Evolutionary conservation across 768 basidiomycete genomes (phyloP).

Genomic region (Lepiota brunneoincarnata): DNA sequence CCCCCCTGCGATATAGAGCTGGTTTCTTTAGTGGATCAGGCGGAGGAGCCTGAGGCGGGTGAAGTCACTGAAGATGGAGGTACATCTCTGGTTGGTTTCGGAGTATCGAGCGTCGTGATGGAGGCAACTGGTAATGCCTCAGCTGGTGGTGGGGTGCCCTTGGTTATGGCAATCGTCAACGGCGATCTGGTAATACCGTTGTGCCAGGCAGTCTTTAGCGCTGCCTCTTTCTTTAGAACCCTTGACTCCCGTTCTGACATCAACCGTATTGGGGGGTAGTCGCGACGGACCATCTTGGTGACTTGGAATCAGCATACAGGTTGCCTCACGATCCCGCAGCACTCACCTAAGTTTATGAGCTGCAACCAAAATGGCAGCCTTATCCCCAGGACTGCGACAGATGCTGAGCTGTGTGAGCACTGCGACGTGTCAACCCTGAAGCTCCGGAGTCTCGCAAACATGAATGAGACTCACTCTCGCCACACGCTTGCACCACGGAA

Average conservation of each 20-base stretch:
- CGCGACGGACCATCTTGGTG: slow-evolving; percentile 68
- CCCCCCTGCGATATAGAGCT: background rate
- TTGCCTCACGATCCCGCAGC: background rate
- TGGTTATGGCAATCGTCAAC: background rate
- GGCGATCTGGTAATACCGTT: background rate
- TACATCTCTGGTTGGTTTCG: background rate
- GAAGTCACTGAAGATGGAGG: background rate
- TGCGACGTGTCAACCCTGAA: slow-evolving; percentile 9
- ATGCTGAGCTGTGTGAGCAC: slow-evolving; percentile 38
- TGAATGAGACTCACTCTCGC: slow-evolving; percentile 60
- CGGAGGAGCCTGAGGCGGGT: background rate
- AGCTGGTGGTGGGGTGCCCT: background rate
- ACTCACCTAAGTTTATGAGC: slow-evolving; percentile 85
- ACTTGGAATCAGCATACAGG: background rate
- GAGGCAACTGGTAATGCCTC: too few species aligned
- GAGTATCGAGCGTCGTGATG: background rate
- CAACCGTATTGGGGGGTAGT: slow-evolving; percentile 70
- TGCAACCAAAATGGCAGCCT: slow-evolving; percentile 75
- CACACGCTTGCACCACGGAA: slow-evolving; percentile 67
- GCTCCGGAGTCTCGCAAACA: background rate
- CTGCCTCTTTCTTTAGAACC: slow-evolving; percentile 18
- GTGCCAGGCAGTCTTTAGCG: background rate
- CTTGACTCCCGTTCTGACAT: slow-evolving; percentile 49
- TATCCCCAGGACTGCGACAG: slow-evolving; percentile 64
- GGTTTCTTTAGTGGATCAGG: background rate